phyloP scores from a whole-genome alignment of 495 filamentous ascomycete species.

The Penicillium goetzii region DNA sequence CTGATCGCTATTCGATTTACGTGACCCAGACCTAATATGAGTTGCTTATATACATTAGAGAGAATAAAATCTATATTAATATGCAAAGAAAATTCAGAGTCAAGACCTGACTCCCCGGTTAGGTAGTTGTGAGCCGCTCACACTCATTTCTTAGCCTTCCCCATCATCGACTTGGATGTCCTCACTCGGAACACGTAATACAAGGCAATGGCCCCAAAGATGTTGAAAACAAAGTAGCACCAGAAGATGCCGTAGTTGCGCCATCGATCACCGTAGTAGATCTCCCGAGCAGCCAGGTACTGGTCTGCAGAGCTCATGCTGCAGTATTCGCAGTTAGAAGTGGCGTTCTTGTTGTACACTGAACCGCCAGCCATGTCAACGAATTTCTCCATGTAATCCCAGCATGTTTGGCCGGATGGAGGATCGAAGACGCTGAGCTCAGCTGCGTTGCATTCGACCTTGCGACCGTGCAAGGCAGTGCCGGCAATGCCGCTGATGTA shows the following conservation, averaged over 20 bases:
- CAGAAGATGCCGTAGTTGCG: conserved; percentile 65
- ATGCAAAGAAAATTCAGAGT: no score
- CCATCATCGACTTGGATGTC: conserved; percentile 24
- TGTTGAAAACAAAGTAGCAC: conserved; percentile 69
- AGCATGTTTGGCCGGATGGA: conserved; percentile 53
- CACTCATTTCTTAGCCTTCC: conserved; percentile 10
- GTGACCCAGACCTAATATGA: background rate
- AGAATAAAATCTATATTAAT: no score
- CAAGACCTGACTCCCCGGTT: background rate
- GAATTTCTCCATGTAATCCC: conserved; percentile 57
- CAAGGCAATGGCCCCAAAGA: conserved; percentile 61
- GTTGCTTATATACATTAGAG: background rate
- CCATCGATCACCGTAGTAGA: conserved; percentile 63
- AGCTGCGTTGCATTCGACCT: conserved; percentile 54
- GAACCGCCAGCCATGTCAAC: conserved; percentile 50
- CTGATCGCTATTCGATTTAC: background rate
- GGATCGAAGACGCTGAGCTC: conserved; percentile 61
- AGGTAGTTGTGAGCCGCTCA: background rate
- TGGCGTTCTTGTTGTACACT: conserved; percentile 54
- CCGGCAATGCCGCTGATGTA: conserved; percentile 60
- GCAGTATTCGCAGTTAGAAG: conserved; percentile 62
- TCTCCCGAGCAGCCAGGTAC: conserved; percentile 55
- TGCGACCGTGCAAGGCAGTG: conserved; percentile 56
- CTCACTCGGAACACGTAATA: conserved; percentile 71
- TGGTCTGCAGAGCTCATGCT: conserved; percentile 57